Percentiles rank a stretch among this genome's conserved stretches.
Evolutionary conservation across 768 basidiomycete genomes (phyloP).

Genomic region (Galerina marginata): DNA sequence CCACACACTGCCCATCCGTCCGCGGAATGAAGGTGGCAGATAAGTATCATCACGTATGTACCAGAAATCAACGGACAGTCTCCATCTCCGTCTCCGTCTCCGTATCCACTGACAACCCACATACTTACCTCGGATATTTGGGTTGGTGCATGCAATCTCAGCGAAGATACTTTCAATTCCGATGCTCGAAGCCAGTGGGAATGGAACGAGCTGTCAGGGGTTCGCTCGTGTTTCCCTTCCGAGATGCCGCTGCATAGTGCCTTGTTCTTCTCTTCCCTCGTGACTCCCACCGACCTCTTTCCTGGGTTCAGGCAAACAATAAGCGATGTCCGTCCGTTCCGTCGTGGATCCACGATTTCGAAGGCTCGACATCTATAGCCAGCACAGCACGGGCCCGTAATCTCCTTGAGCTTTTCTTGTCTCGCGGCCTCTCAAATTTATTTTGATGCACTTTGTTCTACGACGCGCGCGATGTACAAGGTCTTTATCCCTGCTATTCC

Average conservation of each 20-base stretch:
- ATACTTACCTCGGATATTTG: constrained; percentile 7
- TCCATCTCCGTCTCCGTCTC: too few relatives aligned
- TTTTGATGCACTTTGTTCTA: neutral
- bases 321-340: too few relatives aligned
- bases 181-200: constrained; percentile 9
- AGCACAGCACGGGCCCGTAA: constrained; percentile 1
- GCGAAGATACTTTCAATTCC: neutral
- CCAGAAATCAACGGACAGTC: constrained; percentile 19
- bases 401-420: constrained; percentile 11
- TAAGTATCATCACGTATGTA: neutral
- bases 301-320: too few relatives aligned
- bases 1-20: neutral
- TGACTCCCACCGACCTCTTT: too few relatives aligned
- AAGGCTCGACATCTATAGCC: neutral
- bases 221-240: neutral
- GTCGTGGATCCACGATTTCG: neutral
- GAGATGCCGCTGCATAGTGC: constrained; percentile 1
- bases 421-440: neutral
- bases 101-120: constrained; percentile 1
- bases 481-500: too few relatives aligned
- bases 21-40: neutral
- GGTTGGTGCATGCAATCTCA: neutral
- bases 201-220: neutral
- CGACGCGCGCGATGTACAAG: neutral
- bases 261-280: neutral